Conservation (phyloP, 768 basidiomycete genomes). For the Lactarius quietus region DNA sequence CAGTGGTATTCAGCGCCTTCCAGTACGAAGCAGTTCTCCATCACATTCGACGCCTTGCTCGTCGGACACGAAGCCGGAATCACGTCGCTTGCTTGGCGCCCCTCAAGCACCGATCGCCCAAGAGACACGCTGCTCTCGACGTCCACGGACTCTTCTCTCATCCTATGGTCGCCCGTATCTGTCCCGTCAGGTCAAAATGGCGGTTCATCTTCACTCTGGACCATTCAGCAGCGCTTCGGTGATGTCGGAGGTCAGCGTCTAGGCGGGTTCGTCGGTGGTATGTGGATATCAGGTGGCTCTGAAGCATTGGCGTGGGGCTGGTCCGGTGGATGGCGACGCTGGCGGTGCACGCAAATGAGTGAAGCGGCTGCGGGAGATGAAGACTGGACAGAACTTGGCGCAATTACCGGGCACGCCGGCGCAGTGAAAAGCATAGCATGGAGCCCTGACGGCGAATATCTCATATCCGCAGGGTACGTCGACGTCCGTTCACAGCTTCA, state of each 20-base stretch:
- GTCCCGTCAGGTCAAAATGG: conserved; percentile 38
- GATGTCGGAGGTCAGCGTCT: conserved; percentile 89
- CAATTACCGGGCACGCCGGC: conserved; percentile 80
- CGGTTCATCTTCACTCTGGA: conserved; percentile 71
- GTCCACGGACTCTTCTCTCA: conserved; percentile 92
- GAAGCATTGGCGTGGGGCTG: conserved; percentile 87
- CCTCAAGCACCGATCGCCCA: conserved; percentile 31
- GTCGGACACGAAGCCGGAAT: conserved; percentile 95
- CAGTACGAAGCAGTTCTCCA: conserved; percentile 56
- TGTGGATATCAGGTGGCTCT: conserved; percentile 64
- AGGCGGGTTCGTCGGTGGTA: conserved; percentile 88
- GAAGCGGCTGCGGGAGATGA: conserved; percentile 32
- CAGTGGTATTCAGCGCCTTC: conserved; percentile 5
- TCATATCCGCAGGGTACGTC: conserved; percentile 79
- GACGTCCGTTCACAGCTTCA: background rate
- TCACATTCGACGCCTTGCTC: conserved; percentile 91
- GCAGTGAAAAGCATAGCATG: conserved; percentile 79
- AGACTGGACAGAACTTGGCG: conserved; percentile 73
- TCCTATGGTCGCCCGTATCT: conserved; percentile 85
- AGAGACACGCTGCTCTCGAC: conserved; percentile 75
- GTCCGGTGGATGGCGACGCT: conserved; percentile 92
- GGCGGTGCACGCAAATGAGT: conserved; percentile 46
- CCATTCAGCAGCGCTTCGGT: conserved; percentile 87
- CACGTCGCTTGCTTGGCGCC: conserved; percentile 84
- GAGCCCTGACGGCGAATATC: conserved; percentile 83